These are phyloP conservation scores for Phytophthora cryptogea DNA, from an alignment of 352 stramenopile genomes.

Conservation along the genomic window DNA sequence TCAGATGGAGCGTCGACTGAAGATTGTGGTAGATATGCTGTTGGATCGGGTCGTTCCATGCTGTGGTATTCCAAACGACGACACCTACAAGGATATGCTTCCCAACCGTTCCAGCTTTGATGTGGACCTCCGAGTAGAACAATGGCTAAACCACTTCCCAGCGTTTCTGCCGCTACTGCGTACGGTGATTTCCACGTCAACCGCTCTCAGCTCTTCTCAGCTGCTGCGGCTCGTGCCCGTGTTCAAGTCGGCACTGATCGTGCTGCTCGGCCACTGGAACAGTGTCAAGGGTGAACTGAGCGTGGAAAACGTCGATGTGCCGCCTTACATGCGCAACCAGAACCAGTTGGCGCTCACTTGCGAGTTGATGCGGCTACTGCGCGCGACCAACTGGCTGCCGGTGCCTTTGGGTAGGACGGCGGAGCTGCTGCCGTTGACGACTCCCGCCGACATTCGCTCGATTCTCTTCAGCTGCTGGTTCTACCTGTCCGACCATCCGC, in stretches of 20 bases:
- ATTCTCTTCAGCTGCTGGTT: constrained; percentile 89
- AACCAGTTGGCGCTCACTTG: constrained; percentile 73
- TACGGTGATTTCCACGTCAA: constrained; percentile 41
- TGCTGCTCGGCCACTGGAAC: constrained; percentile 84
- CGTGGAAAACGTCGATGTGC: constrained; percentile 71
- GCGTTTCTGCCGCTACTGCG: constrained; percentile 69
- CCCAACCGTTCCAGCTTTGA: constrained; percentile 85
- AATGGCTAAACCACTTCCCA: constrained; percentile 86
- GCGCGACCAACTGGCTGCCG: constrained; percentile 63
- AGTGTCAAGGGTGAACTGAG: constrained; percentile 73
- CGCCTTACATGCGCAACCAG: constrained; percentile 80
- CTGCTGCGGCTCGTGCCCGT: constrained; percentile 65
- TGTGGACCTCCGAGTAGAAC: constrained; percentile 78
- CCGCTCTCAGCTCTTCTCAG: constrained; percentile 46
- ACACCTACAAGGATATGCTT: constrained; percentile 83
- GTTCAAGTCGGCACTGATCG: constrained; percentile 75
- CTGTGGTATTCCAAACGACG: constrained; percentile 77
- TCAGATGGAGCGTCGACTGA: constrained; percentile 53
- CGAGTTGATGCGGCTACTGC: constrained; percentile 66
- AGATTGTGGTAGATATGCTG: constrained; percentile 66
- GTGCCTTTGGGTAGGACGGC: constrained; percentile 50
- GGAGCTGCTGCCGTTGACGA: constrained; percentile 70
- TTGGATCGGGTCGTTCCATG: constrained; percentile 77
- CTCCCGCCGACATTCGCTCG: constrained; percentile 66
- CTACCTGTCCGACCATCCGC: constrained; percentile 78